A percentile compares a stretch with the other conserved stretches of the same genome.
These are phyloP conservation scores for Metarhizium anisopliae DNA, from an alignment of 2,329 filamentous ascomycete species.

Conservation along the genomic window DNA sequence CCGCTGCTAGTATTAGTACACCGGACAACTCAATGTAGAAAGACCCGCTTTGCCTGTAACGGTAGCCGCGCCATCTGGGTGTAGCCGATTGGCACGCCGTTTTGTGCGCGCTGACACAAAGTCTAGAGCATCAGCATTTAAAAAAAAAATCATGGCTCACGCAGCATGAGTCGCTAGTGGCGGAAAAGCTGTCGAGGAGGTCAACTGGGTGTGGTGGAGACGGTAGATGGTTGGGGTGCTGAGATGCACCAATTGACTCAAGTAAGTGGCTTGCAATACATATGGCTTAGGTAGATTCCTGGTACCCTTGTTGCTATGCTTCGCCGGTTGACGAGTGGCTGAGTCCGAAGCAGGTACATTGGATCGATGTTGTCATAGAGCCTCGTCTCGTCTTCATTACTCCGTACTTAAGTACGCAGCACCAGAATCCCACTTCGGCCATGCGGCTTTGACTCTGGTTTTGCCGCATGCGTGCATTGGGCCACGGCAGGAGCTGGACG, in stretches of 20 bases:
- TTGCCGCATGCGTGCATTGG: not conserved
- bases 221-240: not conserved
- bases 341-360: not conserved
- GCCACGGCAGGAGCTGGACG: not conserved
- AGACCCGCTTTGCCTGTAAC: too few relatives aligned
- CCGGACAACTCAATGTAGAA: too few relatives aligned
- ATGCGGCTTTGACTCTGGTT: too few relatives aligned
- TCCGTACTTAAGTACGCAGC: too few relatives aligned
- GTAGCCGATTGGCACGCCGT: too few relatives aligned
- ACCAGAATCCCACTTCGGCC: too few relatives aligned
- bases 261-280: not conserved
- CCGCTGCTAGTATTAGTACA: too few relatives aligned
- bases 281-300: not conserved
- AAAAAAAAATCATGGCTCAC: too few relatives aligned
- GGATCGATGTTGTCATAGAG: not conserved
- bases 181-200: not conserved
- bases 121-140: too few relatives aligned
- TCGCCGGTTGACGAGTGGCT: not conserved
- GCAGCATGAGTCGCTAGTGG: not conserved
- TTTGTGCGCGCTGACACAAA: too few relatives aligned
- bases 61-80: too few relatives aligned
- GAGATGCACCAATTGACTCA: not conserved
- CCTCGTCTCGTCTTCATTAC: not conserved
- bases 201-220: not conserved
- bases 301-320: not conserved